These are phyloP conservation scores for Whalleya microplaca DNA, from an alignment of 2,329 filamentous ascomycete species.

Conservation along the genomic window DNA sequence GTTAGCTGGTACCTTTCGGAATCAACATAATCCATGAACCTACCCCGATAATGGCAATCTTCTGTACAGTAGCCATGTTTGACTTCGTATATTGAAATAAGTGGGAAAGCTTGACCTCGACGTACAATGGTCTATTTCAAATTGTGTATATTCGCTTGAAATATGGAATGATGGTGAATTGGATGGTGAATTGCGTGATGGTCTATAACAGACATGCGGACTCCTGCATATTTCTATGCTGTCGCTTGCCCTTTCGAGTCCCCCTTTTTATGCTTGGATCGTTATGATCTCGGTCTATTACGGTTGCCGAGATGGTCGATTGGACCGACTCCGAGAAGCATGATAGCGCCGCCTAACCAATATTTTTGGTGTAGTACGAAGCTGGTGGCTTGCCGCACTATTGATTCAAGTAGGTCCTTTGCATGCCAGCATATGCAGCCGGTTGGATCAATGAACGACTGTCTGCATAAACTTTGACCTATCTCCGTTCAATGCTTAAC, in stretches of 20 bases:
- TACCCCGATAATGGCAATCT: constrained; percentile 46
- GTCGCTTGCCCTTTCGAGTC: not conserved
- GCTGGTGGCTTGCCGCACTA: not conserved
- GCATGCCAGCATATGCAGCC: not conserved
- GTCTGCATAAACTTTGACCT: not conserved
- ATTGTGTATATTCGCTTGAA: too few species aligned
- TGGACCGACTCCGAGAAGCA: not conserved
- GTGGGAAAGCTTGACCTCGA: too few species aligned
- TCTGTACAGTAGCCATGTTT: constrained; percentile 21
- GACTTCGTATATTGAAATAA: not conserved
- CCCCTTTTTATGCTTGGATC: too few species aligned
- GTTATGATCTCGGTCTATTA: not conserved
- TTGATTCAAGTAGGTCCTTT: not conserved
- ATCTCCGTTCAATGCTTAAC: not conserved
- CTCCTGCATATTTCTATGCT: not conserved
- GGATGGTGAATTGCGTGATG: not conserved
- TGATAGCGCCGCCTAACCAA: not conserved
- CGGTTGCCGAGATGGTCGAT: not conserved
- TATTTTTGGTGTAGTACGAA: not conserved
- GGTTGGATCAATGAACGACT: not conserved
- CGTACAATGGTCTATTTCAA: too few species aligned
- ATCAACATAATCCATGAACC: not conserved
- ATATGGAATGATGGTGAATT: too few species aligned
- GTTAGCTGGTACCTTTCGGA: not conserved
- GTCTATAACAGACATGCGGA: not conserved